Evolutionary conservation across 1,284 basidiomycete species (phyloP).

Genomic region (Chondrostereum purpureum): DNA sequence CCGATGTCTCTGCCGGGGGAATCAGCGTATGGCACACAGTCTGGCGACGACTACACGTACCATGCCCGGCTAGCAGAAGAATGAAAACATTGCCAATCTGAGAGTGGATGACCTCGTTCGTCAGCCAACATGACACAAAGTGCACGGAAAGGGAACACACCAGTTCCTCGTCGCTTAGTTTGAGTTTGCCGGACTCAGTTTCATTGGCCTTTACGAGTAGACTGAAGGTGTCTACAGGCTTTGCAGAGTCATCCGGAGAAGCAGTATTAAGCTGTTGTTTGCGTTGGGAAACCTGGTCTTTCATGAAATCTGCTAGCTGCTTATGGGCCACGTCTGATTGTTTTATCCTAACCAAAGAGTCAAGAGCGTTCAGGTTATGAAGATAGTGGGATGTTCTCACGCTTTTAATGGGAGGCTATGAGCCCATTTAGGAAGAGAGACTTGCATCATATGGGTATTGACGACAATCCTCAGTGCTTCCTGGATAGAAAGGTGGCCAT

Average conservation of each 20-base stretch:
- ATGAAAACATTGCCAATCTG: constrained; percentile 50
- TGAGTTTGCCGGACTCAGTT: constrained; percentile 34
- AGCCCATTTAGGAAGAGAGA: constrained; percentile 34
- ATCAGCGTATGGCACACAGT: neutral
- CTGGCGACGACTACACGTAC: constrained; percentile 21
- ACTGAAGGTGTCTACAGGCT: constrained; percentile 36
- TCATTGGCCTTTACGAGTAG: constrained; percentile 46
- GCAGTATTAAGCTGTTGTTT: constrained; percentile 25
- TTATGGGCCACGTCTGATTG: constrained; percentile 18
- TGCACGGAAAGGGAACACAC: constrained; percentile 20
- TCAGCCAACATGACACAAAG: neutral
- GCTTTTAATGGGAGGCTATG: constrained; percentile 34
- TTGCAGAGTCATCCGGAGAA: constrained; percentile 3
- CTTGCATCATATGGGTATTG: constrained; percentile 21
- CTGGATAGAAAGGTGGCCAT: constrained; percentile 37
- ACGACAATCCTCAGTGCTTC: constrained; percentile 35
- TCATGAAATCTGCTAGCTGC: constrained; percentile 35
- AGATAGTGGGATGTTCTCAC: constrained; percentile 20
- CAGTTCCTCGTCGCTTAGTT: constrained; percentile 41
- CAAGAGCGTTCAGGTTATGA: neutral
- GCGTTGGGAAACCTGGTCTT: constrained; percentile 27
- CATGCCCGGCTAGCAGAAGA: constrained; percentile 52
- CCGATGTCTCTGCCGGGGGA: constrained; percentile 38
- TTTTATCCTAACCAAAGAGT: constrained; percentile 13
- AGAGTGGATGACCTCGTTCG: too few relatives aligned